Evolutionary conservation across 1,284 basidiomycete genomes (phyloP), one percentile per base, ranked within the genome.

Genomic region (Cryptococcus maquisensis): DNA sequence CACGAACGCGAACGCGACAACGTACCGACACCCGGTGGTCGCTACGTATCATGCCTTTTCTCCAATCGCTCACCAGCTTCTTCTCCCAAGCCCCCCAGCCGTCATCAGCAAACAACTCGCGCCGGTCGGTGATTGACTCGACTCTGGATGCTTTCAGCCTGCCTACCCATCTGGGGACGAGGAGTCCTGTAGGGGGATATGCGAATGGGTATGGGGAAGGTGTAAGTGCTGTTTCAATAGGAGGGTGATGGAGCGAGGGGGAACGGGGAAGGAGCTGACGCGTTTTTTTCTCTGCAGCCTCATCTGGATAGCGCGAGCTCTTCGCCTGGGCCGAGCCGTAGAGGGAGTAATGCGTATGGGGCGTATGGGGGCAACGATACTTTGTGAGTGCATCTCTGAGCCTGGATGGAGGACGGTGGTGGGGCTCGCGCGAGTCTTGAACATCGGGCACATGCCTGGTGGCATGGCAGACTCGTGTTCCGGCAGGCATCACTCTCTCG

Each of bases 101-200:
- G 13, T 48, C 62, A 41, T 64, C 62, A 12, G 53, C 59, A 6
- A 67, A 62, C 23, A 51, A 51, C 6, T 44, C 63, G 15, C 47
- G 65, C 28, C 52, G 65, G 36, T 60, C 63, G 18, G 64, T 65
- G 7, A 61, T 70, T 57, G 60, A 64, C 50, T 65, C 57, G 5
- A 72, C 70, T 4, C 61, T 63, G 32, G 67, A 72, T 57, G 68
- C 68, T 46, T 70, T 72, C 49, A 67, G 63, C 45, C 53, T 72
- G 21, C 66, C 67, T 12, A 63, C 64, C 7, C 28, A 32, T 32
- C 28, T 32, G 7, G 4, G 28, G 1, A 62, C 62, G 21, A 53
- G 50, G 47, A 15, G 12, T 20, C 48, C 49, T 38, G 50, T 54
- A 13, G 50, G 43, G 45, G 41, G 51, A 24, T 57, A 51, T 44